Percentiles rank a stretch among this genome's conserved stretches.
Evolutionary conservation across 345 rosid species (phyloP).

Genomic region (Turritis glabra): DNA sequence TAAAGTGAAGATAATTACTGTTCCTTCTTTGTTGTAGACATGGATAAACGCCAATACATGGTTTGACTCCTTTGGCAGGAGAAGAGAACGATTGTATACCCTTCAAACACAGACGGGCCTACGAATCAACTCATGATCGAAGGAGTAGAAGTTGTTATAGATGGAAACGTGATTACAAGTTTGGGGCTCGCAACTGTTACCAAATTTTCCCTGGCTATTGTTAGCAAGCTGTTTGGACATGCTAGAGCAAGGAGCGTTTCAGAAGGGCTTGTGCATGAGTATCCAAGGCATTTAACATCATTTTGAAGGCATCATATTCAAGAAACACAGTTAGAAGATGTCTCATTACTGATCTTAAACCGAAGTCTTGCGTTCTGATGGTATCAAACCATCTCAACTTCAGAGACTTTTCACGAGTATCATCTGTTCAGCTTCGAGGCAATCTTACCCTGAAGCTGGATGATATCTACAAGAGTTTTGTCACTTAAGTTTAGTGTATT

Average conservation of each 20-base stretch:
- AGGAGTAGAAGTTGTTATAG: conserved; percentile 75
- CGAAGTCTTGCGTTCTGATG: background rate
- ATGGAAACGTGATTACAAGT: conserved; percentile 83
- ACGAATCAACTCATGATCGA: conserved; percentile 35
- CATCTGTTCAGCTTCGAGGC: conserved; percentile 1
- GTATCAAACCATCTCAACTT: background rate
- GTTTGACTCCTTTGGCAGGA: conserved; percentile 46
- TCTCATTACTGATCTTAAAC: background rate
- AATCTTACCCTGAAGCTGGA: background rate
- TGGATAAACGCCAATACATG: background rate
- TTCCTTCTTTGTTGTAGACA: conserved; percentile 8
- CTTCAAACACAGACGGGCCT: conserved; percentile 42
- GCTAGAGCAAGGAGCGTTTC: conserved; percentile 85
- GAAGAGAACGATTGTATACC: conserved; percentile 60
- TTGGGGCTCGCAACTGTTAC: conserved; percentile 63
- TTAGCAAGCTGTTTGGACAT: conserved; percentile 80
- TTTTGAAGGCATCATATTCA: conserved; percentile 21
- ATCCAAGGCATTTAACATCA: conserved; percentile 48
- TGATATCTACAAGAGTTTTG: conserved; percentile 14
- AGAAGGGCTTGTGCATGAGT: conserved; percentile 83
- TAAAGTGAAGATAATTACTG: conserved; percentile 15
- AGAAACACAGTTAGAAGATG: conserved; percentile 6
- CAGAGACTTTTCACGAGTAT: background rate
- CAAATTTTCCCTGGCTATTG: conserved; percentile 71
- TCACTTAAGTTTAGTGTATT: background rate